Evolutionary conservation across 805 yeast genomes (phyloP).

Genomic region (Sugiyamaella chiloensis): DNA sequence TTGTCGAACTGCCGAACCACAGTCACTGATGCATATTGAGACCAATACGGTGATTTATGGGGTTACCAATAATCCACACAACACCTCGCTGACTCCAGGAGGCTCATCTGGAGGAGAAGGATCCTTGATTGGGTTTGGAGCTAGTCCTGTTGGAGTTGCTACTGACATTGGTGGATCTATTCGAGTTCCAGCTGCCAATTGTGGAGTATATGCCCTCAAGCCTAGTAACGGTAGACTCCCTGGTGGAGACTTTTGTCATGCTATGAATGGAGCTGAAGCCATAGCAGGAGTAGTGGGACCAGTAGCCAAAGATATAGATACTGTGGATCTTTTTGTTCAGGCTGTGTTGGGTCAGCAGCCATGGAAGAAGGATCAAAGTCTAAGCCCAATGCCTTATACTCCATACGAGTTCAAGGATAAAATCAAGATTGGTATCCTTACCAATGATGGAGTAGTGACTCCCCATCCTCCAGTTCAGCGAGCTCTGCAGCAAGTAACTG

Average conservation of each 20-base stretch:
- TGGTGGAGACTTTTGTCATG: conserved; percentile 37
- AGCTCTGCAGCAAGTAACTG: conserved; percentile 35
- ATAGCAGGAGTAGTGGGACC: conserved; percentile 44
- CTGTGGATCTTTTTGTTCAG: conserved; percentile 48
- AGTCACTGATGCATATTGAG: conserved; percentile 42
- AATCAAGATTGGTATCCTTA: conserved; percentile 47
- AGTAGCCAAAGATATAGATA: conserved; percentile 47
- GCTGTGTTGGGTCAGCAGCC: conserved; percentile 48
- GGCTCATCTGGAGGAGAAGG: conserved; percentile 58
- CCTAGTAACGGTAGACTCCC: conserved; percentile 51
- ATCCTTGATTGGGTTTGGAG: conserved; percentile 45
- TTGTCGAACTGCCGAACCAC: conserved; percentile 56
- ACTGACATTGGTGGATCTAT: conserved; percentile 58
- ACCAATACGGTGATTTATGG: conserved; percentile 6
- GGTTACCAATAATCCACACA: conserved; percentile 9
- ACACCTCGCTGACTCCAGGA: conserved; percentile 35
- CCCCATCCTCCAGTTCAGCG: conserved; percentile 51
- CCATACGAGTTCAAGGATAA: conserved; percentile 37
- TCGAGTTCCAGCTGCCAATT: conserved; percentile 52
- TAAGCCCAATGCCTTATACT: conserved; percentile 51
- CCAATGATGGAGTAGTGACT: conserved; percentile 47
- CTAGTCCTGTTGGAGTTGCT: conserved; percentile 53
- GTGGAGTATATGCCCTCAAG: conserved; percentile 49
- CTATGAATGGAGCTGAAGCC: conserved; percentile 48
- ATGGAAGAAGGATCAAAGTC: conserved; percentile 51